Evolutionary conservation across 139 green algal genomes (phyloP).

Genomic region (Dunaliella primolecta): DNA sequence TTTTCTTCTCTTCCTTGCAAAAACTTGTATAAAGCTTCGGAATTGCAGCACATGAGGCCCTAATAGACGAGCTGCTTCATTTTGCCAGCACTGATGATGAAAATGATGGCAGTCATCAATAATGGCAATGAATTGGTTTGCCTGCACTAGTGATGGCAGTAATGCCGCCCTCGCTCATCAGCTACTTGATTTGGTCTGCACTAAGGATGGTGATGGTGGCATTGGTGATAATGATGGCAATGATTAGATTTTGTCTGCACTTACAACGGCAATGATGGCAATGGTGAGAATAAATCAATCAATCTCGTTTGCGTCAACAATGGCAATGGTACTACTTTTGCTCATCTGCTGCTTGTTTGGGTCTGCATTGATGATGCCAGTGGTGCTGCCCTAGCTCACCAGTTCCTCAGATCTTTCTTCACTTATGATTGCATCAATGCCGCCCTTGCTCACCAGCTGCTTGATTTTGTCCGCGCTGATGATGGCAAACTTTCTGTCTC

Average conservation of each 20-base stretch:
- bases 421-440: not conserved
- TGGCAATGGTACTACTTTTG: not conserved
- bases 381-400: not conserved
- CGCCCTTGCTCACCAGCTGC: constrained; percentile 1
- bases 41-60: not conserved
- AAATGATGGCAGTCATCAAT: not conserved
- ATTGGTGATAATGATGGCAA: too few species aligned
- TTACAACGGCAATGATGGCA: too few species aligned
- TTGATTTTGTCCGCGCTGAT: not conserved
- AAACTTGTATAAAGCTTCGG: not conserved
- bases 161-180: not conserved
- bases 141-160: not conserved
- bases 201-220: constrained; percentile 4
- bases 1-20: not conserved
- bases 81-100: not conserved
- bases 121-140: not conserved
- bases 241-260: too few species aligned
- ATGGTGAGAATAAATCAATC: too few species aligned
- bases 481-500: too few species aligned
- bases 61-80: not conserved
- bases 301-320: not conserved
- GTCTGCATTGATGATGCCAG: not conserved
- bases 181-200: constrained; percentile 1
- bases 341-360: not conserved
- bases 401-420: not conserved